Evolutionary conservation across 2,329 filamentous ascomycete species (phyloP).

Genomic region (Rhytidhysteron rufulum): DNA sequence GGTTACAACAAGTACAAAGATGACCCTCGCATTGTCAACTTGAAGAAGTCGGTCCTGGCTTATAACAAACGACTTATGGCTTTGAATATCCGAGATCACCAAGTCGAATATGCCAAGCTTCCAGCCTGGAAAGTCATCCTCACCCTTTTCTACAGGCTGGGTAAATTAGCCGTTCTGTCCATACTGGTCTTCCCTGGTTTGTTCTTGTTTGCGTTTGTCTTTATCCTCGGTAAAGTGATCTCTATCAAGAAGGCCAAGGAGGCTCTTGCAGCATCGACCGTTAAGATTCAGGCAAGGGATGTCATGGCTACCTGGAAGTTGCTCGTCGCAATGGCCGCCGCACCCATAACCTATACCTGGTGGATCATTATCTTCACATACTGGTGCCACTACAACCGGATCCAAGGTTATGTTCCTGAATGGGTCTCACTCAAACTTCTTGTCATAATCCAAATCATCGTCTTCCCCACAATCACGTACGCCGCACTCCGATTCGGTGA

Average conservation of each 20-base stretch:
- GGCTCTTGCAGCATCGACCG: constrained; percentile 37
- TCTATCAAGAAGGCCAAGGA: constrained; percentile 36
- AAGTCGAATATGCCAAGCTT: constrained; percentile 87
- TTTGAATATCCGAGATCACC: constrained; percentile 86
- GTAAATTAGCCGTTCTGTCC: constrained; percentile 72
- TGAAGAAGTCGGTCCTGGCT: constrained; percentile 71
- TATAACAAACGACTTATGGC: constrained; percentile 87
- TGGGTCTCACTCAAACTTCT: constrained; percentile 78
- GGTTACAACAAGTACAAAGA: constrained; percentile 92
- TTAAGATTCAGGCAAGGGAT: constrained; percentile 37
- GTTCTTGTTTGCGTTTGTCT: constrained; percentile 66
- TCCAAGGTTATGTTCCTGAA: constrained; percentile 75
- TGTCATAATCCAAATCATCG: constrained; percentile 67
- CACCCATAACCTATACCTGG: constrained; percentile 29
- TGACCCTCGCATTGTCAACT: constrained; percentile 73
- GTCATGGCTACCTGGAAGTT: constrained; percentile 42
- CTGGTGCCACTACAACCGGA: constrained; percentile 55
- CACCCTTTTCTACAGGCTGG: constrained; percentile 73
- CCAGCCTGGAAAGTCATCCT: constrained; percentile 71
- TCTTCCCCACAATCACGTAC: constrained; percentile 87
- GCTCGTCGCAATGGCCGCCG: constrained; percentile 36
- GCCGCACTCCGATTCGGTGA: constrained; percentile 92
- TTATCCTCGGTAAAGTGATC: constrained; percentile 33
- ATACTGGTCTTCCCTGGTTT: constrained; percentile 82
- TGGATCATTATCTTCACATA: constrained; percentile 29